Base-by-base conservation (phyloP, 495 filamentous ascomycete species). In the Aspergillus sparsus region DNA sequence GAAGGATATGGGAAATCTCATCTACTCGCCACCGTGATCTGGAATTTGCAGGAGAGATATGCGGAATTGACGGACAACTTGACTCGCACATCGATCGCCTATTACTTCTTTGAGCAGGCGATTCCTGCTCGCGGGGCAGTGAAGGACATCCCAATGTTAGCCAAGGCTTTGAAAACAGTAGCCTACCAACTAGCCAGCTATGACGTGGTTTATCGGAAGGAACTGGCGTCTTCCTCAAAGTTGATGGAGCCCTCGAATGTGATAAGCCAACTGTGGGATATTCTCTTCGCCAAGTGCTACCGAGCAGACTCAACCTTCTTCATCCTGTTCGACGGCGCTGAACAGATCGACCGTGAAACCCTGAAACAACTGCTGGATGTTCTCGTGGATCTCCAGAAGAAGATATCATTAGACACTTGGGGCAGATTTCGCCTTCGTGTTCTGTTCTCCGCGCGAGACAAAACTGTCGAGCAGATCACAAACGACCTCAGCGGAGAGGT, bases 171-270 rank as follows among this genome's bases (percentile, higher is more conserved):
- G 49, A 10, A 51, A 31, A 15, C 15, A 12, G 18, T 51, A 6
- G 49, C 49, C 10, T 51, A 31, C 18, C 49, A 51, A 31, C 27
- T 51, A 7, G 49, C 49, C 16, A 27, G 33, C 13, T 16, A 12
- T 16, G 49, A 51, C 49, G 33, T 51, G 16, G 49, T 51, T 2
- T 51, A 51, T 31, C 49, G 49, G 33, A 51, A 51, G 49, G 49
- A 51, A 51, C 49, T 5, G 49, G 18, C 31, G 9, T 16, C 31
- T 11, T 51, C 12, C 12, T 32, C 33, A 16, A 51, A 31, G 10
- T 51, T 51, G 49, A 13, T 12, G 31, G 21, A 27, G 21, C 21
- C 21, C 21, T 27, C 21, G 21, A 27, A 27, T 27, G 21, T 27
- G 21, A 27, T 27, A 1, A 27, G 21, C 3, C 21, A 31, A 7